phyloP scores from a whole-genome alignment of 225 moss, liverwort and hornwort species.

The Asterella californica region DNA sequence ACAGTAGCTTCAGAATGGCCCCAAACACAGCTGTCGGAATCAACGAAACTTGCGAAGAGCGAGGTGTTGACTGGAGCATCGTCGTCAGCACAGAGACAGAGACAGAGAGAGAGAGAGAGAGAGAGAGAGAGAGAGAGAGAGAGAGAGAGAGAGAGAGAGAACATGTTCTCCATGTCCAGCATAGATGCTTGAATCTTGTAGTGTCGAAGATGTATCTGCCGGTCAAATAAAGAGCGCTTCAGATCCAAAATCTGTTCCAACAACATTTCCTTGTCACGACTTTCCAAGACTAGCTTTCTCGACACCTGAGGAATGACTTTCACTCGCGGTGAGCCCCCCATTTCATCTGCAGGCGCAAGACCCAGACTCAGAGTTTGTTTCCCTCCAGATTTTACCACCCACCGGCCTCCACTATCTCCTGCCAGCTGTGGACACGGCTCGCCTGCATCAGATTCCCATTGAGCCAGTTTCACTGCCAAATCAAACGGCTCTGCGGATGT shows the following conservation, averaged over 20 bases:
- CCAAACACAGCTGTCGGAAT: no score
- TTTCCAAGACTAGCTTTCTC: slow-evolving; percentile 71
- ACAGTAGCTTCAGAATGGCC: no score
- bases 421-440: slow-evolving; percentile 55
- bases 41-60: no score
- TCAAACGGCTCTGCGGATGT: slow-evolving; percentile 44
- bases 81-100: slow-evolving; percentile 8
- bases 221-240: slow-evolving; percentile 67
- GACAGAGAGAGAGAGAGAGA: slow-evolving; percentile 18
- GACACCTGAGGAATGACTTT: slow-evolving; percentile 77
- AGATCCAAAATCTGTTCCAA: slow-evolving; percentile 74
- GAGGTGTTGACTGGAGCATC: no score
- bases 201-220: slow-evolving; percentile 75
- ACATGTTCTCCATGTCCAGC: slow-evolving; percentile 83
- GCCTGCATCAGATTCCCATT: slow-evolving; percentile 48
- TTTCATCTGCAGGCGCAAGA: slow-evolving; percentile 47
- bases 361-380: slow-evolving; percentile 46
- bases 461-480: slow-evolving; percentile 38
- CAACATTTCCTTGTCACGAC: slow-evolving; percentile 78
- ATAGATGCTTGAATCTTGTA: slow-evolving; percentile 85
- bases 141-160: slow-evolving; percentile 25
- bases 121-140: slow-evolving; percentile 9
- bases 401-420: slow-evolving; percentile 44
- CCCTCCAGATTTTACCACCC: slow-evolving; percentile 47
- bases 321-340: slow-evolving; percentile 58